Evolutionary conservation across 805 yeast species (phyloP).

Genomic region (Maudiozyma barnettii): DNA sequence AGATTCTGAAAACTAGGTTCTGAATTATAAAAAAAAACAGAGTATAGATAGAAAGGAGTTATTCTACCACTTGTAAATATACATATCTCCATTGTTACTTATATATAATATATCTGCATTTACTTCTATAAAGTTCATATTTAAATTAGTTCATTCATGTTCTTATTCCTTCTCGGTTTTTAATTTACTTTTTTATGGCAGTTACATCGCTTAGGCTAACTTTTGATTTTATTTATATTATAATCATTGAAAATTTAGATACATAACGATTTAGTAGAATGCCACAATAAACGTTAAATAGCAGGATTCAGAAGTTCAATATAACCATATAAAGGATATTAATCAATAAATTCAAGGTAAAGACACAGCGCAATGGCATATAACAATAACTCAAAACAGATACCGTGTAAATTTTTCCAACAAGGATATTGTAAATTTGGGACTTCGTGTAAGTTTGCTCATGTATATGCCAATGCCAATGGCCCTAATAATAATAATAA

Average conservation of each 20-base stretch:
- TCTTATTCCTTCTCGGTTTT: not conserved
- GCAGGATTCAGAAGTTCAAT: no score
- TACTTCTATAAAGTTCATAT: not conserved
- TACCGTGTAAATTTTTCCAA: slow-evolving; percentile 37
- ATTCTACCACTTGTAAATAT: not conserved
- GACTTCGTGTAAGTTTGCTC: slow-evolving; percentile 35
- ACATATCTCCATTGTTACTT: not conserved
- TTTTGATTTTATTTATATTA: no score
- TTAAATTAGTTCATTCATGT: no score
- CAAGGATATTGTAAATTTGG: slow-evolving; percentile 39
- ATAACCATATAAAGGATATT: no score
- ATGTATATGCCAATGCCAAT: slow-evolving; percentile 23
- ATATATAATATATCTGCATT: not conserved
- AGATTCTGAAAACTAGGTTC: no score
- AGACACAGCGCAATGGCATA: slow-evolving; percentile 1
- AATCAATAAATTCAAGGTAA: not conserved
- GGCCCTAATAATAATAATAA: slow-evolving; percentile 6
- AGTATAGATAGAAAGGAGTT: no score
- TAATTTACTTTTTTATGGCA: no score
- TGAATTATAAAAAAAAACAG: no score
- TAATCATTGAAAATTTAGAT: no score
- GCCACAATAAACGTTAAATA: no score
- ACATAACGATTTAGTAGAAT: no score
- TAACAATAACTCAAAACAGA: slow-evolving; percentile 12
- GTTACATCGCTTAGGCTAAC: no score